Evolutionary conservation across 2,329 filamentous ascomycete genomes (phyloP).

Genomic region (Penicillium crustosum): DNA sequence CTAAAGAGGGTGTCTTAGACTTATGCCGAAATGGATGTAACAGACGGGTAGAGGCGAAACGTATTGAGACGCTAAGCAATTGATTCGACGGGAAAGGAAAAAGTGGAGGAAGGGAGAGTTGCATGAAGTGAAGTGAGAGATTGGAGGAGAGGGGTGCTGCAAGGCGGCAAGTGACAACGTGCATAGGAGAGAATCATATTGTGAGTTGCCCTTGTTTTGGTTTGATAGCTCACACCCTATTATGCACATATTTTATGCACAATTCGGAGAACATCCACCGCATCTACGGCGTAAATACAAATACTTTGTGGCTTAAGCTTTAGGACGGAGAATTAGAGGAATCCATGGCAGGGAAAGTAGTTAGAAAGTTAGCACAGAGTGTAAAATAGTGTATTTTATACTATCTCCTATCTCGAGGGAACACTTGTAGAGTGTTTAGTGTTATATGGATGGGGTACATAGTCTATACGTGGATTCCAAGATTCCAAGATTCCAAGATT

Average conservation of each 20-base stretch:
- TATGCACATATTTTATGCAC: neutral
- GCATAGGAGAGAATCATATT: neutral
- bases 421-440: neutral
- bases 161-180: neutral
- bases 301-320: neutral
- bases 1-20: slow-evolving; percentile 10
- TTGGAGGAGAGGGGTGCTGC: neutral
- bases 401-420: neutral
- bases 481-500: neutral
- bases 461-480: neutral
- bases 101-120: neutral
- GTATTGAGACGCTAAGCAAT: neutral
- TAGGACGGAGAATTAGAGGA: neutral
- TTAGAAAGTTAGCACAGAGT: neutral
- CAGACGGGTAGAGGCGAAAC: neutral
- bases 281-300: neutral
- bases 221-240: neutral
- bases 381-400: too few species aligned
- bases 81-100: neutral
- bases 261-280: neutral
- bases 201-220: neutral
- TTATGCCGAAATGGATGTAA: slow-evolving; percentile 13
- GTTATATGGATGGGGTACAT: too few species aligned
- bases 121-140: neutral
- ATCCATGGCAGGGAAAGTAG: neutral